phyloP scores from a whole-genome alignment of 768 basidiomycete genomes.

The Mycena polygramma region DNA sequence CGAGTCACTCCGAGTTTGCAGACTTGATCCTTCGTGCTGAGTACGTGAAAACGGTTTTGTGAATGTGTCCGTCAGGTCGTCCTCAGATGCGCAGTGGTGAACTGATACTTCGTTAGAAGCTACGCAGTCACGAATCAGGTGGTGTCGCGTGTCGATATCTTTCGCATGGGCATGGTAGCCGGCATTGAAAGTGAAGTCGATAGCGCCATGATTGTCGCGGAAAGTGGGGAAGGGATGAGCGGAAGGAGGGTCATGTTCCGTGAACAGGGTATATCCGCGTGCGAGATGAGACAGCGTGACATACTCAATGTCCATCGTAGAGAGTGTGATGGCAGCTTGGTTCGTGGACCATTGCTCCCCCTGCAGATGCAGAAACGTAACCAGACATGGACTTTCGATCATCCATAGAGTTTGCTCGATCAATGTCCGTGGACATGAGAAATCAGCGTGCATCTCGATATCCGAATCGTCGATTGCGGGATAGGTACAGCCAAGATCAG shows the following conservation, averaged over 20 bases:
- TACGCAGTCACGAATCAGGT: conserved; percentile 46
- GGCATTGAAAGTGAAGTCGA: conserved; percentile 23
- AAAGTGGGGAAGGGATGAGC: conserved; percentile 34
- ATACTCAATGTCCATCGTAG: conserved; percentile 55
- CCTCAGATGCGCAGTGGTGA: conserved; percentile 40
- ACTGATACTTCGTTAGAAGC: conserved; percentile 39
- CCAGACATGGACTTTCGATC: conserved; percentile 48
- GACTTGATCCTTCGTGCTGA: conserved; percentile 24
- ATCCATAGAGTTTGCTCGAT: conserved; percentile 42
- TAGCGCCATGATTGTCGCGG: conserved; percentile 46
- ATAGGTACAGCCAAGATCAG: conserved; percentile 29
- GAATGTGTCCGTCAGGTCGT: conserved; percentile 48
- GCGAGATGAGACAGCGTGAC: conserved; percentile 48
- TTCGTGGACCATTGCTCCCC: conserved; percentile 47
- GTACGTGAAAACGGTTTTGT: conserved; percentile 44
- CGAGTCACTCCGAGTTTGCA: conserved; percentile 27
- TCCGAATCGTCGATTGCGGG: not conserved
- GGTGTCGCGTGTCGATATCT: conserved; percentile 52
- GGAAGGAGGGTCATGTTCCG: conserved; percentile 29
- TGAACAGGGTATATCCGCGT: conserved; percentile 40
- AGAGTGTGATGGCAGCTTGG: conserved; percentile 40
- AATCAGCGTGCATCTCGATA: not conserved
- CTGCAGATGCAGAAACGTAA: conserved; percentile 47
- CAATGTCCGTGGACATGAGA: conserved; percentile 40
- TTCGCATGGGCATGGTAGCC: conserved; percentile 25